Evolutionary conservation across 106 monocot species (phyloP).

Genomic region (Platanthera zijinensis): DNA sequence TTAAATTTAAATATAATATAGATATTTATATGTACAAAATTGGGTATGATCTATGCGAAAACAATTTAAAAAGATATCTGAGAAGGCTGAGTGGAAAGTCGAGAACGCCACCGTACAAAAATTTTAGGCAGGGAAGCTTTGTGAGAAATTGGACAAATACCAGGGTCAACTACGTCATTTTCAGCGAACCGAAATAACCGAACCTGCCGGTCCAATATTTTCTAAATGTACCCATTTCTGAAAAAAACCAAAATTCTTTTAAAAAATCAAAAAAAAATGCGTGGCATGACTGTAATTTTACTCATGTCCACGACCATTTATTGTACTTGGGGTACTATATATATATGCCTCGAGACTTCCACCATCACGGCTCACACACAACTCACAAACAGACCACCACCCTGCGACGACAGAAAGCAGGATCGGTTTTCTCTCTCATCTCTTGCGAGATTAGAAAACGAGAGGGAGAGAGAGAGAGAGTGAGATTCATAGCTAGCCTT

Average conservation of each 20-base stretch:
- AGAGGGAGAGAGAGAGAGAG: not conserved
- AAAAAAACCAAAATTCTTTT: too few species aligned
- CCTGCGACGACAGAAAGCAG: not conserved
- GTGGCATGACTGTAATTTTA: constrained; percentile 3
- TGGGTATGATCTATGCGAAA: too few species aligned
- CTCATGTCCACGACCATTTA: not conserved
- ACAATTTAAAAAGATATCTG: too few species aligned
- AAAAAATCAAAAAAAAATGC: too few species aligned
- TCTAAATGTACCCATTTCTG: too few species aligned
- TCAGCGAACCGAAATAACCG: not conserved
- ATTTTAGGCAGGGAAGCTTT: too few species aligned
- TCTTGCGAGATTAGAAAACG: not conserved
- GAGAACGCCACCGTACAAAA: too few species aligned
- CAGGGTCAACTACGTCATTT: not conserved
- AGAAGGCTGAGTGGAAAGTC: too few species aligned
- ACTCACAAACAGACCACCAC: not conserved
- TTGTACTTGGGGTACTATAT: not conserved
- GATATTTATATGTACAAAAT: too few species aligned
- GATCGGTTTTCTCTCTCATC: not conserved
- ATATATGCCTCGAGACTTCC: not conserved
- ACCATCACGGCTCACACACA: not conserved
- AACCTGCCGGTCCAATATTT: too few species aligned
- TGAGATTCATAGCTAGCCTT: not conserved
- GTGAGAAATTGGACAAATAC: not conserved
- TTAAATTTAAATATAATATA: too few species aligned